Conservation (phyloP, 2,329 filamentous ascomycete genomes). For the Sporothrix phasma region DNA sequence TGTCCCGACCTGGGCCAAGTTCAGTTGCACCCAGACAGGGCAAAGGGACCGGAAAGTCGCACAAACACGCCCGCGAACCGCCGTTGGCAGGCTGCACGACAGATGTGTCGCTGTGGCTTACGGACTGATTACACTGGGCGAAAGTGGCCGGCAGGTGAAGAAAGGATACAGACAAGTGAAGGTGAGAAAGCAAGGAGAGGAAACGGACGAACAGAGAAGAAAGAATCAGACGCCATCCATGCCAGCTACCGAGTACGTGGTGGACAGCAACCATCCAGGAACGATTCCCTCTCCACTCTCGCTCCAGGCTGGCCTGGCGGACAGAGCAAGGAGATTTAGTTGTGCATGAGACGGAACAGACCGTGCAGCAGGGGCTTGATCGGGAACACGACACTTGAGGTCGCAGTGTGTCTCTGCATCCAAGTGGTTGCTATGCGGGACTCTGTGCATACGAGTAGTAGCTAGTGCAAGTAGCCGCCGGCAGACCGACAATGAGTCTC, state of each 20-base stretch:
- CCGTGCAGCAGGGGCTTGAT: background rate
- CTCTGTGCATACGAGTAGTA: background rate
- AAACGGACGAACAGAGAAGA: background rate
- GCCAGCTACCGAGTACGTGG: background rate
- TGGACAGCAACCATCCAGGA: background rate
- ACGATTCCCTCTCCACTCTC: background rate
- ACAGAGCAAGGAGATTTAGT: background rate
- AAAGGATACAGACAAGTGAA: too few relatives aligned
- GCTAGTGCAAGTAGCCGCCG: too few relatives aligned
- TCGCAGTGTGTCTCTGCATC: background rate
- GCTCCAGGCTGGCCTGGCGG: background rate
- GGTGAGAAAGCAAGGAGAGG: too few relatives aligned
- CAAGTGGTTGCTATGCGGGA: background rate
- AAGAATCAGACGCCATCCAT: background rate
- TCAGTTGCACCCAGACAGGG: background rate
- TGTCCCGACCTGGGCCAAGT: too few relatives aligned
- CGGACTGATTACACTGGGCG: background rate
- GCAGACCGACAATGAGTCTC: too few relatives aligned
- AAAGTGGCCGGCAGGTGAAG: background rate
- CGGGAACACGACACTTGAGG: background rate
- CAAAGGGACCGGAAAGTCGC: background rate
- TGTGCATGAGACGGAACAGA: conserved; percentile 4
- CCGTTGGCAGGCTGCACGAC: conserved; percentile 3
- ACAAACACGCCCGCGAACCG: background rate
- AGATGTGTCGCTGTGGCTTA: background rate